Evolutionary conservation across 2,329 filamentous ascomycete species (phyloP).

Genomic region (Magnaporthiopsis incrustans): DNA sequence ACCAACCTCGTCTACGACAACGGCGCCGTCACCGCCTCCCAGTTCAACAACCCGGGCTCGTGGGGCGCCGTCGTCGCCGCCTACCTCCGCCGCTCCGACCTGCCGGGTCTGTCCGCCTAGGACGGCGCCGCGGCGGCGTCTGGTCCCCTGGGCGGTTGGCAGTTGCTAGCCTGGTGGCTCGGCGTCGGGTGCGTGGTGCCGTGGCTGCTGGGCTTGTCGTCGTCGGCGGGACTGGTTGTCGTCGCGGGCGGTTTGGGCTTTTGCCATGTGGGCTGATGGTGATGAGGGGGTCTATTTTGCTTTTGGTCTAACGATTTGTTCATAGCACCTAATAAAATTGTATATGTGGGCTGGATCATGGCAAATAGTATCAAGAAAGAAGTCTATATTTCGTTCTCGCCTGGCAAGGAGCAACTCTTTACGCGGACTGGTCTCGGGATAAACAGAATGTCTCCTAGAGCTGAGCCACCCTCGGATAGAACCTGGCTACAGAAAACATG

Average conservation of each 20-base stretch:
- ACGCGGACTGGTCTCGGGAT: too few relatives aligned
- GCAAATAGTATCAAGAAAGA: background rate
- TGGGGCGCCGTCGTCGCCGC: constrained; percentile 4
- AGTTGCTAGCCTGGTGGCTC: background rate
- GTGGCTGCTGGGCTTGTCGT: background rate
- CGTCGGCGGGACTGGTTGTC: background rate
- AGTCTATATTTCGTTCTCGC: background rate
- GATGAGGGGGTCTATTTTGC: too few relatives aligned
- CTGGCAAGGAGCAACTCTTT: too few relatives aligned
- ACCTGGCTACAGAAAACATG: too few relatives aligned
- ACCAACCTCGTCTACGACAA: constrained; percentile 21
- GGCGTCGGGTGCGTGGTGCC: too few relatives aligned
- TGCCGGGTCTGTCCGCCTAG: background rate
- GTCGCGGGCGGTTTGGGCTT: background rate
- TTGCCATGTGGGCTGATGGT: too few relatives aligned
- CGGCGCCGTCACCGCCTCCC: background rate
- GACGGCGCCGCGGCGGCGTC: background rate
- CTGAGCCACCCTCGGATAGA: too few relatives aligned
- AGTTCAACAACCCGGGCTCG: constrained; percentile 1
- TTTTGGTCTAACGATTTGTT: background rate
- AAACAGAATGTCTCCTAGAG: too few relatives aligned
- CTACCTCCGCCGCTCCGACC: constrained; percentile 1
- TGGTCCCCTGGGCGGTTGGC: background rate
- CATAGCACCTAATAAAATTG: background rate
- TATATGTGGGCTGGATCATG: background rate